Base-by-base conservation (phyloP, 805 yeast genomes). In the Starmerella kuoi region DNA sequence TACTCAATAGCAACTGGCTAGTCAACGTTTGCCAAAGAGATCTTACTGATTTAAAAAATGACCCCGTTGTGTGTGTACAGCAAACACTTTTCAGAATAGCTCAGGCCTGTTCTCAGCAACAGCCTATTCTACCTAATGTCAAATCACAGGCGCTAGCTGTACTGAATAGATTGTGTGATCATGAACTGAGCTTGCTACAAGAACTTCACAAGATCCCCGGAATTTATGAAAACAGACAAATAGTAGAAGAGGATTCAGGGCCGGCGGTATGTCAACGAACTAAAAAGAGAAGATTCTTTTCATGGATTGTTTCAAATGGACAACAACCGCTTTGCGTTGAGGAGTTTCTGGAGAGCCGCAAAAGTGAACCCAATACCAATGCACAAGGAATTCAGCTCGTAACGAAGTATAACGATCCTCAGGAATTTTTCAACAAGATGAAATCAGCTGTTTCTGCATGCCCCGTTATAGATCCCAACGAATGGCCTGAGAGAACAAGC, bases 21-120 rank as follows among this genome's bases (percentile, higher is more conserved):
- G 28, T 14, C 2, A 12, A 12, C 2, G 44, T 41, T 1, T 12
- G 20, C 17, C 5, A 14, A 9, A 14, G 17, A 7, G 33, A 31
- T 18, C 15, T 32, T 31, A 14, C n/a, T 6, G 35, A 25, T n/a
- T 15, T 25, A 28, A 21, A 21, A 28, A 4, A 17, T 11, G 15
- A 26, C 6, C 26, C 17, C 76, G 84, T 12, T 72, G 85, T 14
- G 71, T 85, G 1, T 61, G 81, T 46, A 74, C 78, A 53, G 59
- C 73, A 1, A 72, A 80, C 1, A 78, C 77, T 53, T 66, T 68
- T 45, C 68, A 70, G 46, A 61, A 69, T 32, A 2, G 28, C 40
- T 3, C 3, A 23, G 6, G n/a, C 36, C 9, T 30, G 9, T 19
- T 25, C 9, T 25, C 12, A 25, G 14, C 9, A 25, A 5, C 17